Base-by-base conservation (phyloP, 441 rosid species). In the Erodium trifolium region DNA sequence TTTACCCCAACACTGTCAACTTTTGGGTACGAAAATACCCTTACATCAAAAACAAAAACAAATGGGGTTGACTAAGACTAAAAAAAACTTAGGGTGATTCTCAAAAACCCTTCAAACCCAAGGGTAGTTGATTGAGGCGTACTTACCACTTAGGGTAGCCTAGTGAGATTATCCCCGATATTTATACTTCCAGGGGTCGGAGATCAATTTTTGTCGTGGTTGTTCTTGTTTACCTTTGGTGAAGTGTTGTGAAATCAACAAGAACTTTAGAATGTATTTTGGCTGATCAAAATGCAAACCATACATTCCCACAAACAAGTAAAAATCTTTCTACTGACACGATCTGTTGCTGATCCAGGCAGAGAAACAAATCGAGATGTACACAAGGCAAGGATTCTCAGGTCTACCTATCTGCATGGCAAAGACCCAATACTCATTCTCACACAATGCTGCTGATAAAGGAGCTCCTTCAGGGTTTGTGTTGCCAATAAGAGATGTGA, bases 381-480 rank as follows among this genome's bases (percentile, higher is more conserved):
- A 91, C 81, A 88, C 80, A 72, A 76, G 41, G 66, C 98, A 91
- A 78, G 95, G 98, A 13, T 93, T 93, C 79, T 83, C 89, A 3
- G 84, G 76, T 67, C 86, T 91, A 55, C 98, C 98, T 34, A 88
- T 93, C 75, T 91, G 95, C 80, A 91, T 93, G 98, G 95, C 98
- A 0, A 93, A 91, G 76, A 91, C 97, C 12, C 99, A 93, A 71
- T 91, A 93, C 69, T 93, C 99, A 5, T 93, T 91, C 72, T 91
- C 97, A 0, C 84, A 91, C 72, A 82, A 82, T 59, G 96, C 93
- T 3, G 75, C 88, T 0, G 83, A 80, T 81, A 93, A 93, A 78
- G 98, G 97, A 62, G 96, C 97, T 37, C 98, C 98, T 0, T 65
- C 82, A 0, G 95, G 97, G 62, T 93, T 93, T 69, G 78, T 78